Evolutionary conservation across 345 rosid species (phyloP).

Genomic region (Eucalyptus pauciflora): DNA sequence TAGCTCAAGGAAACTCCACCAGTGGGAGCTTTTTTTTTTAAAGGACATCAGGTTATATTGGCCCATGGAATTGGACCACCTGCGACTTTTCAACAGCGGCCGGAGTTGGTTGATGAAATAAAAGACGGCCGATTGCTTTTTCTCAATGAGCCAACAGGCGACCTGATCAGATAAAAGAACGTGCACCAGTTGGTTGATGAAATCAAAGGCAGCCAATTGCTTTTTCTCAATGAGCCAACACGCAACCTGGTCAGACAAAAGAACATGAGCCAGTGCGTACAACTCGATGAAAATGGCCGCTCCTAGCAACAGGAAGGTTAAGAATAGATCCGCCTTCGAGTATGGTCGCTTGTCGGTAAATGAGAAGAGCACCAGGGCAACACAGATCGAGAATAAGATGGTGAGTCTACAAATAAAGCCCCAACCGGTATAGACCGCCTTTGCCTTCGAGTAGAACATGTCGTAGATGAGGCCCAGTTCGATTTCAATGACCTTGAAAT

Average conservation of each 20-base stretch:
- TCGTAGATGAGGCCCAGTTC: conserved; percentile 33
- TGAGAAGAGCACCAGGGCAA: not conserved
- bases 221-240: too few species aligned
- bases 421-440: not conserved
- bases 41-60: not conserved
- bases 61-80: not conserved
- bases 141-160: not conserved
- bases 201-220: too few species aligned
- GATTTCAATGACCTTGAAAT: conserved; percentile 13
- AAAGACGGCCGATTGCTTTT: not conserved
- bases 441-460: conserved; percentile 31
- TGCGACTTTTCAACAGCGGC: not conserved
- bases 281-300: conserved; percentile 3
- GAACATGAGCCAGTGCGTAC: not conserved
- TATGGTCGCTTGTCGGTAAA: not conserved
- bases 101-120: accelerated
- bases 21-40: accelerated
- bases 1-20: accelerated
- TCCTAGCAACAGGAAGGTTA: not conserved
- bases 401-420: conserved; percentile 6
- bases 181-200: too few species aligned
- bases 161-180: not conserved
- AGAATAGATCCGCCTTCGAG: not conserved
- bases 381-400: not conserved
- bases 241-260: too few species aligned